Percentiles rank a stretch among this genome's conserved stretches.
These are phyloP conservation scores for Fusarium newnesense DNA, from an alignment of 2,329 filamentous ascomycete species.

Conservation along the genomic window DNA sequence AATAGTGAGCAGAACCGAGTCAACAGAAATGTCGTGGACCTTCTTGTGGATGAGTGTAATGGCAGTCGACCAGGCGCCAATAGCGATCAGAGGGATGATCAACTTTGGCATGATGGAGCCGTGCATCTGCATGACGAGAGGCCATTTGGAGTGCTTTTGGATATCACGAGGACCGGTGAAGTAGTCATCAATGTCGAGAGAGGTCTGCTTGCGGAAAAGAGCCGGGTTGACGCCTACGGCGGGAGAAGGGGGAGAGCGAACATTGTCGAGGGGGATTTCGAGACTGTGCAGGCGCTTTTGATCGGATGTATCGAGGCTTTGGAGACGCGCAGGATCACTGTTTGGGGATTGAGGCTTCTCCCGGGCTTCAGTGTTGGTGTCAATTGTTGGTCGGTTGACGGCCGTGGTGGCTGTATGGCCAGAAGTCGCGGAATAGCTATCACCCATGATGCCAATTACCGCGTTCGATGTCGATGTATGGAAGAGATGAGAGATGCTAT, in stretches of 20 bases:
- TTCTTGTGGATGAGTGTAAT: slow-evolving; percentile 67
- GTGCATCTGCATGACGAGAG: slow-evolving; percentile 78
- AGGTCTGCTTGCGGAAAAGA: slow-evolving; percentile 48
- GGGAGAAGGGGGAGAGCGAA: slow-evolving; percentile 47
- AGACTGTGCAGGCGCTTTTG: slow-evolving; percentile 41
- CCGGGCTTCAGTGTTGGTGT: slow-evolving; percentile 13
- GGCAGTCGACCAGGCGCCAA: slow-evolving; percentile 72
- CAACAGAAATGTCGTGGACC: slow-evolving; percentile 49
- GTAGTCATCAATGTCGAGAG: slow-evolving; percentile 67
- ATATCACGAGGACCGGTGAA: slow-evolving; percentile 76
- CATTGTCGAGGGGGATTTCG: slow-evolving; percentile 45
- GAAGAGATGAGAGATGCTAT: slow-evolving; percentile 1
- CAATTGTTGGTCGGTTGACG: slow-evolving; percentile 30
- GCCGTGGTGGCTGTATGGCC: slow-evolving; percentile 27
- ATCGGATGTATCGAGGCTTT: slow-evolving; percentile 13
- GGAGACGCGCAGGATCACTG: slow-evolving; percentile 23
- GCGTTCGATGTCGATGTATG: slow-evolving; percentile 1
- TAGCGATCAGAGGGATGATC: slow-evolving; percentile 73
- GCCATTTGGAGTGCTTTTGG: slow-evolving; percentile 79
- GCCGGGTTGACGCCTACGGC: slow-evolving; percentile 43
- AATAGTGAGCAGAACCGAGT: slow-evolving; percentile 71
- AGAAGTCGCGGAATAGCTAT: slow-evolving; percentile 33
- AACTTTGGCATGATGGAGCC: slow-evolving; percentile 80
- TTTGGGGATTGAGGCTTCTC: slow-evolving; percentile 6
- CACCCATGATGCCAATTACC: slow-evolving; percentile 34